A percentile compares a stretch with the other conserved stretches of the same genome.
phyloP scores from a whole-genome alignment of 2,329 filamentous ascomycete species.

The Diaporthe helianthi region DNA sequence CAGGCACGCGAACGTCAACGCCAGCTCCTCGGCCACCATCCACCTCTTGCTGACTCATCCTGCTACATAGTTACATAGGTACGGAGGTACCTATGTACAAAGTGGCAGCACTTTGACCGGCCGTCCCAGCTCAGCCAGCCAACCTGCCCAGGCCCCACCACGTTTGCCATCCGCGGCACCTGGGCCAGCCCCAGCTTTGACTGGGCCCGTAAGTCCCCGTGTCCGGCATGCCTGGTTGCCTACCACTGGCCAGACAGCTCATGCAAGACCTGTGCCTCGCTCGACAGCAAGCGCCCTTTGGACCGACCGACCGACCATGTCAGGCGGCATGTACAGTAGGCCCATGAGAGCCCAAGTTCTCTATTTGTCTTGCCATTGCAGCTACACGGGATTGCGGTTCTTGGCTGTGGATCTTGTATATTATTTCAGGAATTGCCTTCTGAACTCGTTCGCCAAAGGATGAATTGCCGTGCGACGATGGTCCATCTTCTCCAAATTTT shows the following conservation, averaged over 20 bases:
- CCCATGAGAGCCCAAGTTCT: not conserved
- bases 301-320: no score
- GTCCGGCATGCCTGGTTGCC: not conserved
- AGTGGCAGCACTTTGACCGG: not conserved
- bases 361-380: not conserved
- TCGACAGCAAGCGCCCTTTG: not conserved
- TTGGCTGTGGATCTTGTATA: not conserved
- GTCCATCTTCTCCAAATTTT: not conserved
- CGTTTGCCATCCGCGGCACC: slow-evolving; percentile 1
- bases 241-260: not conserved
- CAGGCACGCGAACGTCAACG: slow-evolving; percentile 35
- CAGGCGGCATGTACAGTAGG: no score
- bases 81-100: no score
- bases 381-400: not conserved
- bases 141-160: not conserved
- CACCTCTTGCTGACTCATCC: slow-evolving; percentile 24
- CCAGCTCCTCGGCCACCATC: slow-evolving; percentile 29
- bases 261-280: slow-evolving; percentile 2
- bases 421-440: not conserved
- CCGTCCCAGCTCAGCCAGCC: not conserved
- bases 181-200: slow-evolving; percentile 20
- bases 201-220: slow-evolving; percentile 9
- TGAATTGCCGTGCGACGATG: no score
- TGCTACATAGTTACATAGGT: no score
- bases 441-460: no score